phyloP scores from a whole-genome alignment of 1,139 yeast species.

The Pneumocystis wakefieldiae region DNA sequence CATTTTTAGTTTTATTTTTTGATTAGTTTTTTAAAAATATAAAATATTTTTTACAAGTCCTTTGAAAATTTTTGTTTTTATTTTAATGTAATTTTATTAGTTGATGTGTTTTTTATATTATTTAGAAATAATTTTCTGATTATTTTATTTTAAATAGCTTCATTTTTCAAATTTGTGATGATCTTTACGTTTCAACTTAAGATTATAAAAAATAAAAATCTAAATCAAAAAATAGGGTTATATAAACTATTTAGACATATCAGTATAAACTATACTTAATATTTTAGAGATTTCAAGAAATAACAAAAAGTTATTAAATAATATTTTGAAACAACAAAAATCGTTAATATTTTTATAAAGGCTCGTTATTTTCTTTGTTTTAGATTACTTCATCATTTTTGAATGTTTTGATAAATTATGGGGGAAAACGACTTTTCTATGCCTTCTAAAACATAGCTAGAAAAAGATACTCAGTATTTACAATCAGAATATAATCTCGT shows the following conservation, averaged over 20 bases:
- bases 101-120: neutral
- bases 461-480: neutral
- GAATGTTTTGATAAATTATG: neutral
- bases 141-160: neutral
- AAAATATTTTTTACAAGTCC: neutral
- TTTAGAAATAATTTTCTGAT: neutral
- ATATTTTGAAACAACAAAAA: neutral
- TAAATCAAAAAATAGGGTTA: neutral
- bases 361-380: neutral
- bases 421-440: neutral
- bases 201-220: neutral
- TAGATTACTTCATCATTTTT: neutral
- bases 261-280: neutral
- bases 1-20: neutral
- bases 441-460: neutral
- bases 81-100: neutral
- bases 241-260: neutral
- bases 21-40: neutral
- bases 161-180: neutral
- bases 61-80: neutral
- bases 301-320: neutral
- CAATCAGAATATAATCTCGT: neutral
- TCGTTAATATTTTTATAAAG: neutral
- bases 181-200: neutral
- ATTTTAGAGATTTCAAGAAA: neutral